Evolutionary conservation across 2,329 filamentous ascomycete genomes (phyloP).

Genomic region (Lasiodiplodia sp.): DNA sequence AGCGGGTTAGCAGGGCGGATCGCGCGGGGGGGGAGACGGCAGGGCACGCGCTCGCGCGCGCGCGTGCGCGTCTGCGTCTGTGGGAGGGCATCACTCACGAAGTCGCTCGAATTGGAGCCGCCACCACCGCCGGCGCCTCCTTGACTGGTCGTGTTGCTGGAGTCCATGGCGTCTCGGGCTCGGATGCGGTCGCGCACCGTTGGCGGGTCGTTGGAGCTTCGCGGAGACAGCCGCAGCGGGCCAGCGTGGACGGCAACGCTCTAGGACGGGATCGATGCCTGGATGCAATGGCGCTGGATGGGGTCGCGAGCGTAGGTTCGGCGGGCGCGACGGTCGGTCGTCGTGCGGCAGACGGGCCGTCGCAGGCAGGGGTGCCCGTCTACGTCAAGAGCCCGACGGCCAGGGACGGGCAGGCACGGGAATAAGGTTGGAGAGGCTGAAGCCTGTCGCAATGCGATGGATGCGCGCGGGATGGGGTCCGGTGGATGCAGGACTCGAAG

Average conservation of each 20-base stretch:
- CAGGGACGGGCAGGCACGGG: slow-evolving; percentile 21
- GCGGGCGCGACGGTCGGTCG: slow-evolving; percentile 13
- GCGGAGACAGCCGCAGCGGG: slow-evolving; percentile 5
- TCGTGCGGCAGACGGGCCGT: slow-evolving; percentile 28
- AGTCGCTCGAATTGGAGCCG: slow-evolving; percentile 85
- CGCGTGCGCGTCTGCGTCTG: background rate
- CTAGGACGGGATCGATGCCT: background rate
- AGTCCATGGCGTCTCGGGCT: slow-evolving; percentile 29
- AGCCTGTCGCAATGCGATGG: slow-evolving; percentile 24
- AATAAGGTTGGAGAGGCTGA: slow-evolving; percentile 9
- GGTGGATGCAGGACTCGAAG: slow-evolving; percentile 20
- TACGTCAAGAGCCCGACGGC: slow-evolving; percentile 28
- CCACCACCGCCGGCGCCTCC: slow-evolving; percentile 49
- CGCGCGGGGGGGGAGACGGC: background rate
- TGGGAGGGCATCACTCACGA: slow-evolving; percentile 69
- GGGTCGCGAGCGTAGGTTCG: slow-evolving; percentile 4
- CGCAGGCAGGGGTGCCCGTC: slow-evolving; percentile 27
- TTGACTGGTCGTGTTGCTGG: slow-evolving; percentile 17
- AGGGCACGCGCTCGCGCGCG: background rate
- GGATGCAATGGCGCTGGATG: slow-evolving; percentile 20
- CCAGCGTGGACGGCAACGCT: slow-evolving; percentile 21
- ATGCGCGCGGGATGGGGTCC: slow-evolving; percentile 24
- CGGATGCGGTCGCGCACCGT: slow-evolving; percentile 29
- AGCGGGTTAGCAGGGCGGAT: slow-evolving; percentile 36
- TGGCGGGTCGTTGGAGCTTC: slow-evolving; percentile 22